These are phyloP conservation scores for Geotrichum siamense DNA, from an alignment of 1,139 yeast species.

Conservation along the genomic window DNA sequence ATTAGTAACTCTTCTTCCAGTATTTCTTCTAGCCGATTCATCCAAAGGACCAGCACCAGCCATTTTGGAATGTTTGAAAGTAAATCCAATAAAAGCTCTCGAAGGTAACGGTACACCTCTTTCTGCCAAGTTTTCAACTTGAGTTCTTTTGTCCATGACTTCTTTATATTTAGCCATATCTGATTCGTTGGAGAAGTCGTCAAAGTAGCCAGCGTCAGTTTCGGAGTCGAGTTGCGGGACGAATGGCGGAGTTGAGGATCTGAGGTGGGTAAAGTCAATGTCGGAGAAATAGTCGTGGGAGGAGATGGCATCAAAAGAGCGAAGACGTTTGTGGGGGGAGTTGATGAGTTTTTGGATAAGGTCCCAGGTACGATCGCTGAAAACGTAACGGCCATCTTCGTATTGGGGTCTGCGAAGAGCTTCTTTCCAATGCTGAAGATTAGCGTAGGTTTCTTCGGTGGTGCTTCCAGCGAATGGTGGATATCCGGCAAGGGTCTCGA, in stretches of 20 bases:
- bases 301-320: conserved; percentile 73
- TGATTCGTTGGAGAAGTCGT: conserved; percentile 91
- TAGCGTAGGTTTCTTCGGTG: conserved; percentile 91
- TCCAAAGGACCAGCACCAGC: conserved; percentile 8
- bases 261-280: conserved; percentile 65
- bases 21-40: conserved; percentile 9
- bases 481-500: conserved; percentile 88
- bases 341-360: conserved; percentile 70
- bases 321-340: conserved; percentile 65
- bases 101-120: conserved; percentile 48
- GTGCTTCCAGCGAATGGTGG: conserved; percentile 95
- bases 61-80: conserved; percentile 65
- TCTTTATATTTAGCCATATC: conserved; percentile 98
- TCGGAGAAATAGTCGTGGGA: conserved; percentile 77
- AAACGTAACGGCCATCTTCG: conserved; percentile 83
- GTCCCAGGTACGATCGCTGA: conserved; percentile 96
- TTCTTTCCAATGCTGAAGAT: conserved; percentile 87
- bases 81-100: conserved; percentile 87
- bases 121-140: conserved; percentile 74
- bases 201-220: conserved; percentile 97
- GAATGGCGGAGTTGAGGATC: conserved; percentile 75
- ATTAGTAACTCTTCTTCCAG: conserved; percentile 10
- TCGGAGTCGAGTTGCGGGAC: conserved; percentile 95
- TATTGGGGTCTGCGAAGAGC: conserved; percentile 85
- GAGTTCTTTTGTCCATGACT: conserved; percentile 83